Evolutionary conservation across 768 basidiomycete genomes (phyloP).

Genomic region (Tulasnella sp.): DNA sequence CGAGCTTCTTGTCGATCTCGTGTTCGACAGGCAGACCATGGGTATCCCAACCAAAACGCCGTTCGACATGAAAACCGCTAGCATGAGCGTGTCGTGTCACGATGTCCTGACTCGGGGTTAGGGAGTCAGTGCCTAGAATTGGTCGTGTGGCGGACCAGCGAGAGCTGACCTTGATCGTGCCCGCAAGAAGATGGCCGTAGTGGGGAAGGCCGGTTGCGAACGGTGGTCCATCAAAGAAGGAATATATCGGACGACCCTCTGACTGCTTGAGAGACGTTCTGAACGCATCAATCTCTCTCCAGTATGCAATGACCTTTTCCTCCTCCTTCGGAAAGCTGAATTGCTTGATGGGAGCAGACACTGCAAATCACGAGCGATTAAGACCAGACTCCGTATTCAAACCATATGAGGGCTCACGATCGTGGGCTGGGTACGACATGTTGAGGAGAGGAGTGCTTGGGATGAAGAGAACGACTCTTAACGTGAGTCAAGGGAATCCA

Average conservation of each 20-base stretch:
- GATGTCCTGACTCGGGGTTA: conserved; percentile 61
- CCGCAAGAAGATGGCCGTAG: conserved; percentile 87
- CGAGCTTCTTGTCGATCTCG: conserved; percentile 95
- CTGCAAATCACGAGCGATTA: conserved; percentile 27
- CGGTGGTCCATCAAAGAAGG: conserved; percentile 96
- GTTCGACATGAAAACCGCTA: conserved; percentile 82
- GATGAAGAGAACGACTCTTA: not conserved
- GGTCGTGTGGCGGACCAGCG: not conserved
- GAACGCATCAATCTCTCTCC: conserved; percentile 97
- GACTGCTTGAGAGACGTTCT: conserved; percentile 86
- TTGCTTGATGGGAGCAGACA: conserved; percentile 36
- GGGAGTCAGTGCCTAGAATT: not conserved
- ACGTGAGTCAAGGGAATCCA: not conserved
- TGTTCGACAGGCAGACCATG: conserved; percentile 98
- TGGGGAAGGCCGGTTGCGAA: conserved; percentile 96
- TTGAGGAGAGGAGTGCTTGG: not conserved
- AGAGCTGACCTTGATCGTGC: conserved; percentile 72
- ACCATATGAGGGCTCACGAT: conserved; percentile 39
- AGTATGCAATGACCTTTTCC: conserved; percentile 79
- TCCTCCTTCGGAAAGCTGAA: conserved; percentile 86
- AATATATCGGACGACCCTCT: conserved; percentile 78
- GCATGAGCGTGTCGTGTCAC: conserved; percentile 93
- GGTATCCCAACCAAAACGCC: conserved; percentile 98
- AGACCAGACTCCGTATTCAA: not conserved
- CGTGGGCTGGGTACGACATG: conserved; percentile 62